Evolutionary conservation across 768 basidiomycete species (phyloP), one percentile per base, ranked within the genome.

Genomic region (Clitopilus passeckerianus): DNA sequence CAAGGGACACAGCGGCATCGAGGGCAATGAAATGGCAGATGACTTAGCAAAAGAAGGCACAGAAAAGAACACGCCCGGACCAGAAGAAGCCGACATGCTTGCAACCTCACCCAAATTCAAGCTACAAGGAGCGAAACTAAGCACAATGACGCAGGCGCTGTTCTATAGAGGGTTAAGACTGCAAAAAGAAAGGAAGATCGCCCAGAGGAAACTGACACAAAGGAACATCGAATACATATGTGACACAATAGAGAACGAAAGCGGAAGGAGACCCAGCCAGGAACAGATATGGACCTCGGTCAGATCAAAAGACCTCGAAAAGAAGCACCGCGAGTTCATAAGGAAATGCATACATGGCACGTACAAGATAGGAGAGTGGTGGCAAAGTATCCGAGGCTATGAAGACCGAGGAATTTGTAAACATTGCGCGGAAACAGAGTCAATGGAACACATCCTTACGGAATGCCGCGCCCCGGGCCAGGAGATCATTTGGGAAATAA

Each of bases 401-500:
- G 60, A 64, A 43, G n/a, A 61, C 5, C 22, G 60, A 41, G 59
- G 34, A 2, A 14, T 0, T 1, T 73, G 72, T 57, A 6, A 24
- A 0, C 15, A 52, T 2, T 73, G 72, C 60, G 16, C 37, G 0
- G 56, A 30, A 1, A 56, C 8, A 5, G 73, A 74, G 59, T 35
- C 64, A 5, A 64, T 75, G 57, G 68, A 69, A 15, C 72, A 75
- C 52, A 71, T 72, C 16, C 64, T 75, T 0, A 59, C 55, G 0
- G 53, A 68, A 41, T 75, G 73, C 46, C 12, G 56, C 27, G 57
- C 57, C 0, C 59, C 66, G 7, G 66, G 67, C 1, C 71, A 71
- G 53, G 53, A 59, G 34, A 18, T 23, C 33, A 56, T 70, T 0
- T 65, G 64, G 67, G 37, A 60, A 16, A 22, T 59, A 6, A 60